Conservation (phyloP, 1,139 yeast genomes). For the Fermentozyma sake region DNA sequence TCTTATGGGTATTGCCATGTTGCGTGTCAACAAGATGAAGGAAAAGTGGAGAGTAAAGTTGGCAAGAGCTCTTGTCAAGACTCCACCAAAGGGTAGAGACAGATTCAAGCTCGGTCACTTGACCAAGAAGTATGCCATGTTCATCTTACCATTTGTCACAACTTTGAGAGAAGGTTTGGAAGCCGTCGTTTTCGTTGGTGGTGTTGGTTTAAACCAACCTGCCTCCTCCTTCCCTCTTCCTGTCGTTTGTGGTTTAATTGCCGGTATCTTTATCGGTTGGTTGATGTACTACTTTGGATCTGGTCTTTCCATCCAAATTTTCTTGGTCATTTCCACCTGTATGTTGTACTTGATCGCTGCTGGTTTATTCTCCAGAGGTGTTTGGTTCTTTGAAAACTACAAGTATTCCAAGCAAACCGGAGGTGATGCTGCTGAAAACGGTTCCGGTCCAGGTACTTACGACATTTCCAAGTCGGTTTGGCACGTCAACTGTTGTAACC, state of each 20-base stretch:
- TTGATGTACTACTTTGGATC: slow-evolving; percentile 41
- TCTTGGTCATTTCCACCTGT: slow-evolving; percentile 38
- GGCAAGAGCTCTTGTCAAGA: slow-evolving; percentile 31
- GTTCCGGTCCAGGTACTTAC: slow-evolving; percentile 93
- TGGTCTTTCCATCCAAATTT: slow-evolving; percentile 37
- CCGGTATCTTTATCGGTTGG: slow-evolving; percentile 33
- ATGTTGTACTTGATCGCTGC: slow-evolving; percentile 42
- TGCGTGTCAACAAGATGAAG: slow-evolving; percentile 36
- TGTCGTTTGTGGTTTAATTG: slow-evolving; percentile 30
- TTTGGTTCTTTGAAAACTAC: slow-evolving; percentile 82
- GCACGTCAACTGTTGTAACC: slow-evolving; percentile 98
- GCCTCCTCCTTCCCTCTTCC: slow-evolving; percentile 38
- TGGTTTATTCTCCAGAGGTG: slow-evolving; percentile 55
- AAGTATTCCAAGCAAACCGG: slow-evolving; percentile 47
- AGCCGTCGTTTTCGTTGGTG: slow-evolving; percentile 47
- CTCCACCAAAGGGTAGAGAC: slow-evolving; percentile 10
- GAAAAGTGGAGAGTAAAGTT: slow-evolving; percentile 47
- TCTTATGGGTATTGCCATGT: slow-evolving; percentile 25
- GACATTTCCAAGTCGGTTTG: slow-evolving; percentile 76
- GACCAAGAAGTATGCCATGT: slow-evolving; percentile 32
- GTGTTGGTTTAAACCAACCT: slow-evolving; percentile 42
- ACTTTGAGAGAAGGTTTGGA: slow-evolving; percentile 46
- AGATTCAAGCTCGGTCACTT: slow-evolving; percentile 18
- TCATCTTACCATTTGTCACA: slow-evolving; percentile 40
- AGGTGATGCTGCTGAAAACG: slow-evolving; percentile 83